Percentiles rank a stretch among this genome's conserved stretches.
Conservation (phyloP, 352 stramenopile species). For the Phytophthora fragariaefolia region DNA sequence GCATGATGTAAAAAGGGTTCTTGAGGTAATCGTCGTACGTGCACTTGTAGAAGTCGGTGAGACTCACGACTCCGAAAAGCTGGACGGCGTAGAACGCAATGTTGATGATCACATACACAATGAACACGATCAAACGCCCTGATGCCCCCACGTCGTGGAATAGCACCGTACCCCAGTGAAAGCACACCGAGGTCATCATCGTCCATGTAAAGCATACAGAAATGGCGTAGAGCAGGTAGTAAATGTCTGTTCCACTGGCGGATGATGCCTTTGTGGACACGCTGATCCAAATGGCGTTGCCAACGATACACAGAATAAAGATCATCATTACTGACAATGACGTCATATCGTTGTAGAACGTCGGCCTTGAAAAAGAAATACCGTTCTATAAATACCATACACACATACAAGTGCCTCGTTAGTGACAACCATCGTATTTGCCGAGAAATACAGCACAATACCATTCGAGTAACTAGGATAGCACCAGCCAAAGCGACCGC, state of each 20-base stretch:
- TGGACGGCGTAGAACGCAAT: slow-evolving; percentile 66
- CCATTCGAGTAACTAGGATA: slow-evolving; percentile 85
- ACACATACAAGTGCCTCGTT: too few relatives aligned
- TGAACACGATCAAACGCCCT: slow-evolving; percentile 58
- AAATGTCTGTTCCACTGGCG: slow-evolving; percentile 64
- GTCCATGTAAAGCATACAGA: slow-evolving; percentile 81
- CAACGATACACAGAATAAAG: slow-evolving; percentile 75
- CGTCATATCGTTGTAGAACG: slow-evolving; percentile 90
- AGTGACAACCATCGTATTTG: background rate
- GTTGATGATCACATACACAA: slow-evolving; percentile 72
- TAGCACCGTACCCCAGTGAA: slow-evolving; percentile 84
- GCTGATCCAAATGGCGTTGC: slow-evolving; percentile 85
- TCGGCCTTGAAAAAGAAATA: slow-evolving; percentile 71
- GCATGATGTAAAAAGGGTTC: slow-evolving; percentile 77
- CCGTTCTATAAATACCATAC: slow-evolving; percentile 58
- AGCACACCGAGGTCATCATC: slow-evolving; percentile 88
- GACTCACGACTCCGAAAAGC: slow-evolving; percentile 74
- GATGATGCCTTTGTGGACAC: slow-evolving; percentile 59
- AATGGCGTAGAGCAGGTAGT: slow-evolving; percentile 77
- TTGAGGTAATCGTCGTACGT: slow-evolving; percentile 89
- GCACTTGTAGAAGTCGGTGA: slow-evolving; percentile 86
- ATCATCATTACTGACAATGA: slow-evolving; percentile 78
- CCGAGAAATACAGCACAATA: slow-evolving; percentile 21
- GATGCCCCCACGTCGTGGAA: slow-evolving; percentile 70
- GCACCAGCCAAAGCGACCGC: slow-evolving; percentile 74